These are phyloP conservation scores for Aspergillus taichungensis DNA, from an alignment of 495 filamentous ascomycete species.

Conservation along the genomic window DNA sequence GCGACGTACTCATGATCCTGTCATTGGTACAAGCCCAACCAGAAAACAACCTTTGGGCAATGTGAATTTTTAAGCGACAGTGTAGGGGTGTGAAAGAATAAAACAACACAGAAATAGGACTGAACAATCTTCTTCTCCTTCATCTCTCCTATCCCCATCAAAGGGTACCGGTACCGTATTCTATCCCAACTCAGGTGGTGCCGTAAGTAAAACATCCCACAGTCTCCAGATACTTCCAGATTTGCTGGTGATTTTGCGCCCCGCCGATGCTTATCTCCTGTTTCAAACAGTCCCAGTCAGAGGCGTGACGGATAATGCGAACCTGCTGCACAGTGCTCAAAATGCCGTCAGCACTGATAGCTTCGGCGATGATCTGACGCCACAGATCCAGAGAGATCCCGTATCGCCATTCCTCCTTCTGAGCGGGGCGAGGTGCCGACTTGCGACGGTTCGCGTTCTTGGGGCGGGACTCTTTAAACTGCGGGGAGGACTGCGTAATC, in stretches of 20 bases:
- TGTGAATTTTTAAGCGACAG: too few species aligned
- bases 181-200: not conserved
- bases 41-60: too few species aligned
- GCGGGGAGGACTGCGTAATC: too few species aligned
- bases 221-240: constrained; percentile 27
- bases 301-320: constrained; percentile 18
- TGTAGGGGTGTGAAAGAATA: too few species aligned
- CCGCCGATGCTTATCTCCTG: constrained; percentile 20
- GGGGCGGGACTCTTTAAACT: too few species aligned
- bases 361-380: constrained; percentile 25
- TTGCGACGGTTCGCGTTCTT: too few species aligned
- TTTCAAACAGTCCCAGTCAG: constrained; percentile 17
- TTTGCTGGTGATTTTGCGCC: constrained; percentile 18
- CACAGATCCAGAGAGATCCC: constrained; percentile 24
- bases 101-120: too few species aligned
- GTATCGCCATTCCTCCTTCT: constrained; percentile 11
- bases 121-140: too few species aligned
- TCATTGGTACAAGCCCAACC: too few species aligned
- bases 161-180: not conserved
- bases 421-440: not conserved
- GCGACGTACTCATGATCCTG: too few species aligned
- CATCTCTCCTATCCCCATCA: too few species aligned
- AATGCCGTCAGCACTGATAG: constrained; percentile 21
- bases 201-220: constrained; percentile 24
- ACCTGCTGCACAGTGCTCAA: constrained; percentile 26